Conservation (phyloP, 345 rosid genomes). For the Populus nigra region DNA sequence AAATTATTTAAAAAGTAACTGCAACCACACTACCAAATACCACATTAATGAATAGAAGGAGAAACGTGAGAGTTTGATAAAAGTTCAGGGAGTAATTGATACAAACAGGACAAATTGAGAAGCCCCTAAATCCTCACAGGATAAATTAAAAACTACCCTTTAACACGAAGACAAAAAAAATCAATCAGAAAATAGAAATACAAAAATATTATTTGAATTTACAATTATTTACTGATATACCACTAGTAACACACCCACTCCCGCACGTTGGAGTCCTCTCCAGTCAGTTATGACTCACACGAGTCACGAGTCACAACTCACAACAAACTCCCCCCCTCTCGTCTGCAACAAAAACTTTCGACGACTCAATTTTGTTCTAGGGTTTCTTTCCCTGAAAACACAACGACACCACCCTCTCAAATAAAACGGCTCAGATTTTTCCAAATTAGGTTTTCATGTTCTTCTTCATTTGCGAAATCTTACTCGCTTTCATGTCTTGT, state of each 20-base stretch:
- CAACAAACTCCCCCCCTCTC: not conserved
- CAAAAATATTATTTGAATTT: not conserved
- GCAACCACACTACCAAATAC: too few relatives aligned
- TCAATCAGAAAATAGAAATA: not conserved
- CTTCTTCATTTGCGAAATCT: constrained; percentile 1
- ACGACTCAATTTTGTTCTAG: not conserved
- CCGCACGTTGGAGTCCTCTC: constrained; percentile 3
- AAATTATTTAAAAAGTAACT: too few relatives aligned
- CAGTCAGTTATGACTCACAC: constrained; percentile 22
- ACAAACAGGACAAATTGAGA: too few relatives aligned
- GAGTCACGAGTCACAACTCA: constrained; percentile 15
- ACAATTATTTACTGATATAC: not conserved
- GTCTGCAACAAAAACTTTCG: not conserved
- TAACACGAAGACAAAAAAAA: not conserved
- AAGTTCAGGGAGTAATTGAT: too few relatives aligned
- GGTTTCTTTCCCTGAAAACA: not conserved
- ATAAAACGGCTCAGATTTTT: not conserved
- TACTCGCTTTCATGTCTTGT: constrained; percentile 53
- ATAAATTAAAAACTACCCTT: too few relatives aligned
- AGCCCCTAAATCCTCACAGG: too few relatives aligned
- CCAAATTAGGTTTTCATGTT: constrained; percentile 41
- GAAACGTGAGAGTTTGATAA: too few relatives aligned
- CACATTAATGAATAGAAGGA: too few relatives aligned
- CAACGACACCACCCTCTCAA: not conserved
- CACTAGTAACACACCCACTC: not conserved